Percentiles rank a stretch among this genome's conserved stretches.
Evolutionary conservation across 306 rosid genomes (phyloP).

Genomic region (Vicia sativa): DNA sequence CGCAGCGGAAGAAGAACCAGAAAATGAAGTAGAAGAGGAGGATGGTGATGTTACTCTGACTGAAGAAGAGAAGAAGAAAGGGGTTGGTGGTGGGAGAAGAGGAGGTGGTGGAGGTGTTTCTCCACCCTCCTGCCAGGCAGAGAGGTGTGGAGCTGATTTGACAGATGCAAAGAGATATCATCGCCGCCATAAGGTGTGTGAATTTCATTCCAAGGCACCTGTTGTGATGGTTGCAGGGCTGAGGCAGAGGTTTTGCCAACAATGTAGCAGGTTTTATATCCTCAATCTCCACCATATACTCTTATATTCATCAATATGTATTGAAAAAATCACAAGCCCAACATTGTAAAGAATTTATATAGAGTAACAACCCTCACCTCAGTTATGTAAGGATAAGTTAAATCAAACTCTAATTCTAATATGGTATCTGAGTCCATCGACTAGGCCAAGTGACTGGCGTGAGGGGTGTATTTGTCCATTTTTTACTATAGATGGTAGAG

Average conservation of each 20-base stretch:
- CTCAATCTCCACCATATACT: constrained; percentile 25
- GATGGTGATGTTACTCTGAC: constrained; percentile 35
- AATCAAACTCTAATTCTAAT: no score
- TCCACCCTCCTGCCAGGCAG: constrained; percentile 75
- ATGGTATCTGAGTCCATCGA: no score
- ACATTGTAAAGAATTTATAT: no score
- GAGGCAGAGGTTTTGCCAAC: constrained; percentile 93
- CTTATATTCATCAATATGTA: background rate
- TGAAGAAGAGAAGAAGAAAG: constrained; percentile 60
- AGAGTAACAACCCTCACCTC: no score
- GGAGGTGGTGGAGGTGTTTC: constrained; percentile 49
- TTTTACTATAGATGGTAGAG: constrained; percentile 14
- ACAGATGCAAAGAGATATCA: constrained; percentile 78
- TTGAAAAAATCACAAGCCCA: background rate
- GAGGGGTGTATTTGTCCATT: background rate
- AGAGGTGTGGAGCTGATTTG: constrained; percentile 74
- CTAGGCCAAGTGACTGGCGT: no score
- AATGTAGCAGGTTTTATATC: constrained; percentile 87
- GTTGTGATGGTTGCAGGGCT: constrained; percentile 70
- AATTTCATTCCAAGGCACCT: constrained; percentile 82
- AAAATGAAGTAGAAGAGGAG: constrained; percentile 72
- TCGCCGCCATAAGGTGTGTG: constrained; percentile 98
- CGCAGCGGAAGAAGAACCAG: constrained; percentile 58
- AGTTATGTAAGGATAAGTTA: no score
- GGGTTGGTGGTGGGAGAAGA: constrained; percentile 42